These are phyloP conservation scores for Backusella macrospora DNA, from an alignment of 192 early-diverging fungal species.

Conservation along the genomic window DNA sequence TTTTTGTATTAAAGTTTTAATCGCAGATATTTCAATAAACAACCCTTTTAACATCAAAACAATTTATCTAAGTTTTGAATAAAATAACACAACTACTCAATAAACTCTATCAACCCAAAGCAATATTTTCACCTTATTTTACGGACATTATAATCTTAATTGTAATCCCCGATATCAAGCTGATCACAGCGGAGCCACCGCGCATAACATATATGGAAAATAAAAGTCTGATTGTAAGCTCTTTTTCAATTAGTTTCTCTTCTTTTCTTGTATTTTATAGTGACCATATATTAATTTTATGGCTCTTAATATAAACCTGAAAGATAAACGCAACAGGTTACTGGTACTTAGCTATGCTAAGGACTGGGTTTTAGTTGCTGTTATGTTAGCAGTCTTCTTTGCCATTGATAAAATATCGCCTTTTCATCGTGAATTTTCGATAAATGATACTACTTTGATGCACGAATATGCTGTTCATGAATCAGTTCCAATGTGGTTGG, in stretches of 20 bases:
- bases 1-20: no score
- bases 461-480: constrained; percentile 54
- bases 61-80: no score
- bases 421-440: constrained; percentile 73
- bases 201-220: background rate
- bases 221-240: background rate
- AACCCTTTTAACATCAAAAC: no score
- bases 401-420: constrained; percentile 58
- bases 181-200: background rate
- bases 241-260: background rate
- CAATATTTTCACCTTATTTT: no score
- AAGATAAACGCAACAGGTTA: background rate
- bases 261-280: background rate
- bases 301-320: background rate
- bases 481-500: constrained; percentile 46
- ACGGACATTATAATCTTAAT: no score
- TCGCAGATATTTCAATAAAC: no score
- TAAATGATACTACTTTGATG: constrained; percentile 70
- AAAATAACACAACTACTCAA: no score
- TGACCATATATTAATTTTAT: background rate
- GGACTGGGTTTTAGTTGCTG: constrained; percentile 53
- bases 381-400: constrained; percentile 60
- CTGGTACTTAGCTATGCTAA: constrained; percentile 37
- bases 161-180: no score
- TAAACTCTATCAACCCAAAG: no score